phyloP scores from a whole-genome alignment of 1,139 yeast species.

The Blastobotrys illinoisensis region DNA sequence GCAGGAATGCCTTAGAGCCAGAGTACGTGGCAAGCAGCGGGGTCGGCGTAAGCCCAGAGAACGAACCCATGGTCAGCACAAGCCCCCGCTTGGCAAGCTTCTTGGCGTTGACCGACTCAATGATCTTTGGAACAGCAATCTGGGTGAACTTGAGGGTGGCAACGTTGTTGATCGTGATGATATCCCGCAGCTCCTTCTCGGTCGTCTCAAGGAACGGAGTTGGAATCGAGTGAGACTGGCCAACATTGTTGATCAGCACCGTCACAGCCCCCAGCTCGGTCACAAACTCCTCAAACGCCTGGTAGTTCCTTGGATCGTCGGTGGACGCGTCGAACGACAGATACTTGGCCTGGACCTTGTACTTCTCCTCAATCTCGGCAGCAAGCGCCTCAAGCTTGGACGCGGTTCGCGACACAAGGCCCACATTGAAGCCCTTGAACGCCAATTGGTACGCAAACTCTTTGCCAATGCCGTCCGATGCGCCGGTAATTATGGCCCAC shows the following conservation, averaged over 20 bases:
- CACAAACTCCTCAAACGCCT: slow-evolving; percentile 44
- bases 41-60: slow-evolving; percentile 90
- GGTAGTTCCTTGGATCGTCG: slow-evolving; percentile 52
- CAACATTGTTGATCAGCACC: slow-evolving; percentile 85
- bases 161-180: slow-evolving; percentile 77
- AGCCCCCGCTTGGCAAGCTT: slow-evolving; percentile 46
- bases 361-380: slow-evolving; percentile 53
- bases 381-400: slow-evolving; percentile 67
- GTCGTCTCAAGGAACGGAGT: slow-evolving; percentile 84
- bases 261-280: slow-evolving; percentile 48
- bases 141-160: slow-evolving; percentile 85
- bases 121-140: slow-evolving; percentile 61
- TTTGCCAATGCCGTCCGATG: slow-evolving; percentile 96
- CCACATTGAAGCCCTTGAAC: slow-evolving; percentile 71
- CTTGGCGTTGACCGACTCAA: slow-evolving; percentile 40
- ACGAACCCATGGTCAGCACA: slow-evolving; percentile 92
- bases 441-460: slow-evolving; percentile 88
- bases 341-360: slow-evolving; percentile 56
- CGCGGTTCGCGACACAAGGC: slow-evolving; percentile 78
- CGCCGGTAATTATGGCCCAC: slow-evolving; percentile 96
- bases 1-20: slow-evolving; percentile 93
- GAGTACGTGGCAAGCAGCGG: slow-evolving; percentile 91
- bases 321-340: slow-evolving; percentile 76
- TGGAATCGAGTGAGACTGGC: slow-evolving; percentile 91
- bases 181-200: slow-evolving; percentile 64